Conservation (phyloP, 805 yeast genomes). For the Nakazawaea holstii region DNA sequence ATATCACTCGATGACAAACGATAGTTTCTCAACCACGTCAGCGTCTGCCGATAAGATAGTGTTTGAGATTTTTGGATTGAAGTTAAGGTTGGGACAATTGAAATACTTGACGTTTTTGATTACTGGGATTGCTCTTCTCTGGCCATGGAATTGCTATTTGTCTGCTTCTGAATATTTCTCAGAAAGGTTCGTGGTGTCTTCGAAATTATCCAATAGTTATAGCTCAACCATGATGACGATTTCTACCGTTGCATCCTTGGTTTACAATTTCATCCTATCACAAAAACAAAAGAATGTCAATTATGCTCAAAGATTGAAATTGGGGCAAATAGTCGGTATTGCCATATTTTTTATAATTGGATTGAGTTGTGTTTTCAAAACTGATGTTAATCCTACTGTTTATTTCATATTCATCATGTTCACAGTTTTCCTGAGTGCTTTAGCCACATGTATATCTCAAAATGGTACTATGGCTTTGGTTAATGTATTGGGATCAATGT, state of each 20-base stretch:
- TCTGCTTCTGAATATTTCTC: conserved; percentile 81
- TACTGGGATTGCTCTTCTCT: conserved; percentile 74
- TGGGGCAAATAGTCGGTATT: conserved; percentile 58
- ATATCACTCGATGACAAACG: background rate
- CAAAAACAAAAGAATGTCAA: conserved; percentile 57
- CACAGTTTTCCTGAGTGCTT: conserved; percentile 58
- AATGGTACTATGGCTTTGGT: conserved; percentile 88
- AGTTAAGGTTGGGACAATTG: conserved; percentile 18
- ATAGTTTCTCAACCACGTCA: background rate
- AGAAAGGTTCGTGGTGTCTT: conserved; percentile 47
- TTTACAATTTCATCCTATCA: conserved; percentile 56
- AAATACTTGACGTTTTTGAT: conserved; percentile 55
- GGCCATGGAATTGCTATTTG: conserved; percentile 97
- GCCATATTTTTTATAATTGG: conserved; percentile 55
- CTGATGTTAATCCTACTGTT: conserved; percentile 29
- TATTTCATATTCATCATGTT: conserved; percentile 54
- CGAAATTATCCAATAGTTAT: conserved; percentile 50
- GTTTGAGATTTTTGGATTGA: conserved; percentile 1
- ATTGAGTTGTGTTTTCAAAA: conserved; percentile 32
- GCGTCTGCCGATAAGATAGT: conserved; percentile 3
- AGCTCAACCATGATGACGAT: conserved; percentile 86
- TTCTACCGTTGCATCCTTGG: conserved; percentile 64
- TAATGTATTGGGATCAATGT: conserved; percentile 66
- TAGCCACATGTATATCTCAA: conserved; percentile 80
- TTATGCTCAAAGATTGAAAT: conserved; percentile 48